Evolutionary conservation across 139 green algal genomes (phyloP).

Genomic region (Chlamydomonas applanata): DNA sequence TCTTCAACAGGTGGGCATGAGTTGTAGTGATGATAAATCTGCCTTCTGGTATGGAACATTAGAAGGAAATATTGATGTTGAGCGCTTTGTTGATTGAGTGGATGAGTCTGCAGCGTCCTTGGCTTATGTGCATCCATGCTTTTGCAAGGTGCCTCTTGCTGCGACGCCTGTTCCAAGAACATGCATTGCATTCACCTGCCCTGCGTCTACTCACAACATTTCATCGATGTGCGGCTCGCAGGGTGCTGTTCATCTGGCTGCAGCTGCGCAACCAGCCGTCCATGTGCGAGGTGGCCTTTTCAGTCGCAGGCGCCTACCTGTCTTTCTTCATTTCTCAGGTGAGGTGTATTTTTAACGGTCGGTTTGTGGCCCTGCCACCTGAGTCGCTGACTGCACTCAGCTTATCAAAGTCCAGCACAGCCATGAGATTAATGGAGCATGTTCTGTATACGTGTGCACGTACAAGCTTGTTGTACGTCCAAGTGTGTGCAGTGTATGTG

Average conservation of each 20-base stretch:
- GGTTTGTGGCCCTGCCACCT: not conserved
- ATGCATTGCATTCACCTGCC: too few species aligned
- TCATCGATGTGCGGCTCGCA: conserved; percentile 2
- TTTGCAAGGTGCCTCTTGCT: too few species aligned
- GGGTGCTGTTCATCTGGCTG: conserved; percentile 44
- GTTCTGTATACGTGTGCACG: too few species aligned
- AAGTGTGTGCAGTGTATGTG: not conserved
- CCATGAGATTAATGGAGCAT: too few species aligned
- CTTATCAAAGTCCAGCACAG: too few species aligned
- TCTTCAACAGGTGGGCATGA: conserved; percentile 27
- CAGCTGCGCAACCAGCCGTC: conserved; percentile 46
- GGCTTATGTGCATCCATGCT: too few species aligned
- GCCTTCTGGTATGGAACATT: not conserved
- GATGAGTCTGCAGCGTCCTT: too few species aligned
- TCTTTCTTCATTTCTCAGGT: conserved; percentile 57
- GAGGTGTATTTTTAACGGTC: not conserved
- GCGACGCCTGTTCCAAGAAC: too few species aligned
- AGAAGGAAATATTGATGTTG: too few species aligned
- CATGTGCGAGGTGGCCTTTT: conserved; percentile 59
- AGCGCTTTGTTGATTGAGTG: too few species aligned
- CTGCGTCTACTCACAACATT: too few species aligned
- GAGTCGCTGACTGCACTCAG: too few species aligned
- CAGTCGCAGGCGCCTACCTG: conserved; percentile 74
- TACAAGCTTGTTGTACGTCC: not conserved
- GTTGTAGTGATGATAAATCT: not conserved